Percentiles rank a stretch among this genome's conserved stretches.
These are phyloP conservation scores for Candida hispaniensis DNA, from an alignment of 805 yeast genomes.

Conservation along the genomic window DNA sequence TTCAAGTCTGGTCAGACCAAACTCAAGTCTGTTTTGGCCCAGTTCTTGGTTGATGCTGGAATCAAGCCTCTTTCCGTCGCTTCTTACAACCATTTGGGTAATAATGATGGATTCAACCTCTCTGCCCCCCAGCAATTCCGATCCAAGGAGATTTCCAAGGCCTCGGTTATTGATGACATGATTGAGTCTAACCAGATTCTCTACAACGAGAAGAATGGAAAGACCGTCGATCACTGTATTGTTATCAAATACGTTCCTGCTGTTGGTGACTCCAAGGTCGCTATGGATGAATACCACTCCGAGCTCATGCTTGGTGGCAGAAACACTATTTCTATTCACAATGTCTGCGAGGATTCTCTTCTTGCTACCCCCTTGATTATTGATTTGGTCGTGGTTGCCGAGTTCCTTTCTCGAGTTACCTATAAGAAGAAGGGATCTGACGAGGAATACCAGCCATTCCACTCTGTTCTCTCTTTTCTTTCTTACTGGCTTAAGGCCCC, in stretches of 20 bases:
- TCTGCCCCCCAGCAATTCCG: slow-evolving; percentile 87
- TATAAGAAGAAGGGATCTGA: slow-evolving; percentile 49
- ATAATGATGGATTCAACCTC: slow-evolving; percentile 89
- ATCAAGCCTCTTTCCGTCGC: slow-evolving; percentile 91
- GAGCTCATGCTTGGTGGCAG: slow-evolving; percentile 97
- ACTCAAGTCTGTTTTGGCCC: slow-evolving; percentile 91
- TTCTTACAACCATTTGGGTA: slow-evolving; percentile 91
- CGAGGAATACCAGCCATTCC: slow-evolving; percentile 50
- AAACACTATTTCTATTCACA: slow-evolving; percentile 85
- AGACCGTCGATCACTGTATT: slow-evolving; percentile 81
- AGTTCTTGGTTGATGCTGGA: slow-evolving; percentile 94
- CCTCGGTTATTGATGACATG: slow-evolving; percentile 89
- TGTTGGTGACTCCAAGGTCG: slow-evolving; percentile 93
- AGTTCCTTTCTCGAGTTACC: slow-evolving; percentile 75
- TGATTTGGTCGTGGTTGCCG: slow-evolving; percentile 82
- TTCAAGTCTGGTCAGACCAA: slow-evolving; percentile 96
- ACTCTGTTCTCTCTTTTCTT: slow-evolving; percentile 76
- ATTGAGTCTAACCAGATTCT: slow-evolving; percentile 76
- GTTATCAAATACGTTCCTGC: slow-evolving; percentile 91
- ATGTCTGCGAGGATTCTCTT: slow-evolving; percentile 92
- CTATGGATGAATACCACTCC: slow-evolving; percentile 96
- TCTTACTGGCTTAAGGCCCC: slow-evolving; percentile 98
- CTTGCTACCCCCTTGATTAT: slow-evolving; percentile 91
- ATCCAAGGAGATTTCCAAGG: slow-evolving; percentile 89
- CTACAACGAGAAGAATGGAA: slow-evolving; percentile 70